A percentile compares a stretch with the other conserved stretches of the same genome.
Conservation (phyloP, 2,329 filamentous ascomycete genomes). For the Plenodomus biglobosus region DNA sequence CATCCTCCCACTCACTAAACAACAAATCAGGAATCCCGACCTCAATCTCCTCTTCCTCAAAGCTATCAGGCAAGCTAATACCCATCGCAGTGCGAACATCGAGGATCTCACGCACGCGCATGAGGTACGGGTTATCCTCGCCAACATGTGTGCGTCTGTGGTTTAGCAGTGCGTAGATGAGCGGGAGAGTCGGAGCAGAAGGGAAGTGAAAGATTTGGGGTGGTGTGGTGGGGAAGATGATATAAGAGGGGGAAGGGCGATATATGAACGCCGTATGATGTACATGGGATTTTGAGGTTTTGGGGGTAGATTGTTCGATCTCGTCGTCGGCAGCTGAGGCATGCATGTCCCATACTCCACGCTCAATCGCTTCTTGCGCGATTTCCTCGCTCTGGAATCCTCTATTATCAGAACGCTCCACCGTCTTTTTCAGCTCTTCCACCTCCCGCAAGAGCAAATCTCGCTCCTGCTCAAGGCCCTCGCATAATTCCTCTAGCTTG, state of each 20-base stretch:
- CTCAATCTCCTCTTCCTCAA: not conserved
- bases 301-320: not conserved
- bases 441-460: not conserved
- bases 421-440: not conserved
- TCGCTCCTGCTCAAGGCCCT: constrained; percentile 1
- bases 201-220: not conserved
- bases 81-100: not conserved
- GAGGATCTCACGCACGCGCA: not conserved
- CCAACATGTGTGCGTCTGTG: not conserved
- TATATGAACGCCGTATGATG: not conserved
- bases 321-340: no score
- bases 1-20: not conserved
- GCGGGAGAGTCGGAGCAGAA: not conserved
- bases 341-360: no score
- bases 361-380: no score
- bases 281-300: not conserved
- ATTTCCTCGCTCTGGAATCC: no score
- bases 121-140: not conserved
- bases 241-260: not conserved
- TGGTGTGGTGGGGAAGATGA: not conserved
- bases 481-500: constrained; percentile 2
- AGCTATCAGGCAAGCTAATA: not conserved
- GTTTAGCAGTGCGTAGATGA: not conserved
- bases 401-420: not conserved
- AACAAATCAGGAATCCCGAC: not conserved